Base-by-base conservation (phyloP, 495 filamentous ascomycete species). In the Tetracladium setigerum region DNA sequence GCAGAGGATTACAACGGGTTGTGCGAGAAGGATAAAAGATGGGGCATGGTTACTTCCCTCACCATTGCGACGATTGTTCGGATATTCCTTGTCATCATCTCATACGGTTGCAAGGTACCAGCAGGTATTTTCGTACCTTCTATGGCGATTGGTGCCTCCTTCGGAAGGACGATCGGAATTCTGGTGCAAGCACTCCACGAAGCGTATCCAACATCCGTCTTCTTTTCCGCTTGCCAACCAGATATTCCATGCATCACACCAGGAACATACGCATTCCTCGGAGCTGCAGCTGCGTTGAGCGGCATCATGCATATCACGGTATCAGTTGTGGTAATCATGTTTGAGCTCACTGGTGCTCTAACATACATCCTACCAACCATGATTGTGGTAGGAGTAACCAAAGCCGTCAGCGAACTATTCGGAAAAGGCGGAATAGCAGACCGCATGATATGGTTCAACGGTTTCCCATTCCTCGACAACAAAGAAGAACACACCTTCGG, bases 391-490 rank as follows among this genome's bases (percentile, higher is more conserved):
- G 92, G 92, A 19, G 84, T 97, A 36, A 96, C 94, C 46, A 98
- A 98, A 71, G 87, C 89, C 9, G 85, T 98, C 50, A 79, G 87
- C 40, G 87, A 95, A 47, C 76, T 89, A 14, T 95, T 95, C 59
- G 87, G 89, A 18, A 95, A 94, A 58, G 92, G 94, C 4, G 92
- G 92, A 27, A 97, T 98, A 46, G 92, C 92, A 11, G 92, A 98
- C 64, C 83, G 92, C 50, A 95, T 95, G 87, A 98, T 98, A 52
- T 97, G 89, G 90, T 95, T 96, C 72, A 98, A 87, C 59, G 92
- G 92, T 14, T 96, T 97, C 59, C 92, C 92, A 0, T 97, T 95
- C 71, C 76, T 98, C 4, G 92, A 98, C 66, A 95, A 88, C 65
- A 98, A 98, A 62, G 94, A 97, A 67, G 94, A 97, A 43, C 92